These are phyloP conservation scores for Penicillium pulvis DNA, from an alignment of 495 filamentous ascomycete species.

Conservation along the genomic window DNA sequence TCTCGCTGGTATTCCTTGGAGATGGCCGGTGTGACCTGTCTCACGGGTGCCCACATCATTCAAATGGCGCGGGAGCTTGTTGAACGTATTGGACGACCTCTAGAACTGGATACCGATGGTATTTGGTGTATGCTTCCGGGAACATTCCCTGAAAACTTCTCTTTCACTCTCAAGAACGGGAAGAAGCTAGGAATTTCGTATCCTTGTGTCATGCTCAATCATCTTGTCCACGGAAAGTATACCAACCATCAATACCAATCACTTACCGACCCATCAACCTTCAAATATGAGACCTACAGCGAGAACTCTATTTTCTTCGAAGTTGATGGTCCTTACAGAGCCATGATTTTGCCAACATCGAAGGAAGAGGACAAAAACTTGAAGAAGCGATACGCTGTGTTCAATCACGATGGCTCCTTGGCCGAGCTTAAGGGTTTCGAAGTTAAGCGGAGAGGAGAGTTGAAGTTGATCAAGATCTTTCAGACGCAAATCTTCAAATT, in stretches of 20 bases:
- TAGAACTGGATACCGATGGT: conserved; percentile 99
- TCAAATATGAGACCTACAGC: conserved; percentile 91
- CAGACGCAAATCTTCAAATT: conserved; percentile 99
- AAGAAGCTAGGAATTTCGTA: conserved; percentile 96
- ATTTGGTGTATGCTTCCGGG: conserved; percentile 99
- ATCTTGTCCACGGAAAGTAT: conserved; percentile 91
- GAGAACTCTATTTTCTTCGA: conserved; percentile 99
- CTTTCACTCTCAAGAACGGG: conserved; percentile 89
- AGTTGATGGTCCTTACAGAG: conserved; percentile 94
- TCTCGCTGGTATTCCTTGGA: conserved; percentile 99
- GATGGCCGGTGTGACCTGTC: conserved; percentile 98
- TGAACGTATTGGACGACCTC: conserved; percentile 86
- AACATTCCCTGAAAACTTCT: conserved; percentile 95
- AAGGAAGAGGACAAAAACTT: conserved; percentile 99
- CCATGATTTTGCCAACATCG: conserved; percentile 96
- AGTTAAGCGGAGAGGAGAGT: conserved; percentile 94
- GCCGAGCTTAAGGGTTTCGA: conserved; percentile 99
- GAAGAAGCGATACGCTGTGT: conserved; percentile 99
- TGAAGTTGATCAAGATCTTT: conserved; percentile 99
- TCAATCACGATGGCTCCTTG: conserved; percentile 94
- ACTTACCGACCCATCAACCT: conserved; percentile 72
- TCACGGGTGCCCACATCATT: conserved; percentile 96
- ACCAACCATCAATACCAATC: conserved; percentile 98
- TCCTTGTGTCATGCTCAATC: conserved; percentile 99
- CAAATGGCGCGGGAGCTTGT: conserved; percentile 95